These are phyloP conservation scores for Penicillium manginii DNA, from an alignment of 495 filamentous ascomycete species.

Conservation along the genomic window DNA sequence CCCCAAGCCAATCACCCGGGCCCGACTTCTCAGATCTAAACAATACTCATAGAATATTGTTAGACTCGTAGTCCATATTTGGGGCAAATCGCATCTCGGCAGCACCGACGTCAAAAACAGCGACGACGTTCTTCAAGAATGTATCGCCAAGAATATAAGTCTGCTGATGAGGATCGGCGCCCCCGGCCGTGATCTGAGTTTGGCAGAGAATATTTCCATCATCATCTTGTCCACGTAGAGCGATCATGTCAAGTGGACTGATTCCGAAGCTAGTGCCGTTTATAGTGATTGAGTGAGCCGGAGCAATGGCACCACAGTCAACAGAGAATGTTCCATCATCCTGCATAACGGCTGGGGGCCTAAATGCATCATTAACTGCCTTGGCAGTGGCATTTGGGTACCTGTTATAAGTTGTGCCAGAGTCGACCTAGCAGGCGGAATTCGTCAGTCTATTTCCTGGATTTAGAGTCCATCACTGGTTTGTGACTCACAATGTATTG, in stretches of 20 bases:
- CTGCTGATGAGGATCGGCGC: constrained; percentile 34
- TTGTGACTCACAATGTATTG: constrained; percentile 36
- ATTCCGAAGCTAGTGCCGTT: constrained; percentile 52
- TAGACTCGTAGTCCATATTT: constrained; percentile 10
- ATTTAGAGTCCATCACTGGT: neutral
- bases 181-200: constrained; percentile 36
- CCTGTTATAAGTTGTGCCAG: constrained; percentile 47
- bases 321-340: constrained; percentile 54
- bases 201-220: constrained; percentile 46
- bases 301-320: constrained; percentile 57
- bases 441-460: constrained; percentile 1
- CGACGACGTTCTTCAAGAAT: constrained; percentile 67
- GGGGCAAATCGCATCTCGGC: constrained; percentile 38
- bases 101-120: constrained; percentile 39
- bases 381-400: constrained; percentile 48
- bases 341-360: constrained; percentile 55
- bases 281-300: constrained; percentile 56
- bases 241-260: constrained; percentile 59
- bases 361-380: constrained; percentile 54
- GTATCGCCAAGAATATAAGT: constrained; percentile 59
- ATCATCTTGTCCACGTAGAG: constrained; percentile 40
- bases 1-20: no score
- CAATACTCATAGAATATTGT: neutral
- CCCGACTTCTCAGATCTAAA: no score
- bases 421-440: constrained; percentile 34